Evolutionary conservation across 257 asterid species (phyloP).

Genomic region (Jasminum sambac): DNA sequence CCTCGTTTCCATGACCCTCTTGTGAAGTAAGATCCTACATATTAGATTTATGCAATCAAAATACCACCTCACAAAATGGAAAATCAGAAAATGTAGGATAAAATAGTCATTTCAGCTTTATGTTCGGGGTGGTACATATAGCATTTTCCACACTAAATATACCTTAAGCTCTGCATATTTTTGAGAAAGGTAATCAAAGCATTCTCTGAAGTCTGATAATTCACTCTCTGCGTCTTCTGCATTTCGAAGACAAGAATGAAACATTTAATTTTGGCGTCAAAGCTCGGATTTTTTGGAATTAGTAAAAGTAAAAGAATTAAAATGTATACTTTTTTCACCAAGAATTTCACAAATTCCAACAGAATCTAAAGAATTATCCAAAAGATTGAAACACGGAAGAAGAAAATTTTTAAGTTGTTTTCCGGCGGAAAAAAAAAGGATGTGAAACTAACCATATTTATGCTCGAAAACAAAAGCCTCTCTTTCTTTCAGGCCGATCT

Average conservation of each 20-base stretch:
- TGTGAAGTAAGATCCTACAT: slow-evolving; percentile 46
- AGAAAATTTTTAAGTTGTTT: background rate
- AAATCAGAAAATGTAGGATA: background rate
- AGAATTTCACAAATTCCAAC: background rate
- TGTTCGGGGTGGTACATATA: no score
- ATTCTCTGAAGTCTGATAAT: slow-evolving; percentile 55
- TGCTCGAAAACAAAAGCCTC: slow-evolving; percentile 54
- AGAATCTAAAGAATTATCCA: background rate
- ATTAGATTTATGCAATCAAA: slow-evolving; percentile 7
- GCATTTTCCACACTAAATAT: slow-evolving; percentile 17
- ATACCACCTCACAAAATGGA: background rate
- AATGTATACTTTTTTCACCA: background rate
- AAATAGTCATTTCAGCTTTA: no score
- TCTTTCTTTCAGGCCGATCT: slow-evolving; percentile 57
- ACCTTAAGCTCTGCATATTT: slow-evolving; percentile 48
- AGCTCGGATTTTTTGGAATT: background rate
- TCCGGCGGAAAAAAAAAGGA: background rate
- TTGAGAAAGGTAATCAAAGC: slow-evolving; percentile 44
- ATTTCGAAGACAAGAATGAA: slow-evolving; percentile 30
- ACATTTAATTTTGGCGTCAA: slow-evolving; percentile 4
- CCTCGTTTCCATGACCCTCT: slow-evolving; percentile 30
- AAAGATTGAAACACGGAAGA: background rate
- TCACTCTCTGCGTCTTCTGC: slow-evolving; percentile 60
- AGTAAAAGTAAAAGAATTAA: slow-evolving; percentile 6
- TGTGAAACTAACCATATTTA: slow-evolving; percentile 54